Base-by-base conservation (phyloP, 306 rosid species). In the Rosa chinensis region DNA sequence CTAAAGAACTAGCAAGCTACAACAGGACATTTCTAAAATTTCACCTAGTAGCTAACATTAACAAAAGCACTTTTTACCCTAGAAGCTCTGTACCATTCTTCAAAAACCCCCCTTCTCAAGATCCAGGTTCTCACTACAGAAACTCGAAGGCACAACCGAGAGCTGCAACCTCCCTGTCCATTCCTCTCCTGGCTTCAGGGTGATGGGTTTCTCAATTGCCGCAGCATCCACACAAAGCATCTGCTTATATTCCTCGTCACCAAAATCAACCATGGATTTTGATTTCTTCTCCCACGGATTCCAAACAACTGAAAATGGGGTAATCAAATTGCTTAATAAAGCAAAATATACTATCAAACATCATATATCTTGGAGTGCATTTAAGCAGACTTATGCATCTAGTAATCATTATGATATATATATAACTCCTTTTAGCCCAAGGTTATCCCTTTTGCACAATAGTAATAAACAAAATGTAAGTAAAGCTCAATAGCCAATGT, bases 281-380 rank as follows among this genome's bases (percentile, higher is more conserved):
- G 98, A 87, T 78, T 91, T 95, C 88, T 92, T 95, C 74, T 93
- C 97, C 99, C 99, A 95, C 72, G 99, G 99, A 83, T 95, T 95
- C 99, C 99, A 95, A 67, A 95, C 92, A 52, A 84, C 99, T 95
- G 84, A 73, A 47, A 9, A 73, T 7, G 44, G 59, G 10, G 28
- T 18, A 25, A 23, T 23, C 20, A 10, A 59, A 21, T 45, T 32
- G 62, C 35, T 28, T 16, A 44, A 5, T 16, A 23, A 76, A 32
- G 47, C 23, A 16, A 28, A 16, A 44, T 14, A 61, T 40, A 37
- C 3, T 0, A 58, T 59, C 32, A 7, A 35, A 42, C 40, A 55
- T 39, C 14, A 40, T 72, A 17, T 9, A 32, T 72, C 25, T 32
- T 10, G 63, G 28, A 35, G 10, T 23, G 23, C 42, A 25, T 23